phyloP scores from a whole-genome alignment of 306 rosid genomes.

The cucumber (Cucumis sativus) region Cucumber_9930_V3 NC_026660.2:28371501-28372000 shows the following conservation, averaged over 20 bases:
- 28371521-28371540: constrained; percentile 6
- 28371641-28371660: constrained; percentile 75
- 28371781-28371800: constrained; percentile 30
- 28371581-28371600: constrained; percentile 35
- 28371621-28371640: constrained; percentile 55
- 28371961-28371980: background rate
- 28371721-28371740: background rate
- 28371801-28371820: constrained; percentile 35
- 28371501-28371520: background rate
- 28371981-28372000: constrained; percentile 2
- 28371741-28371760: constrained; percentile 1
- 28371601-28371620: constrained; percentile 45
- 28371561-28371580: constrained; percentile 50
- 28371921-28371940: background rate
- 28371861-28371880: background rate
- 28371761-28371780: background rate
- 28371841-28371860: background rate
- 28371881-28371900: background rate
- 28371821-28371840: constrained; percentile 22
- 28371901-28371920: background rate
- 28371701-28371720: constrained; percentile 21
- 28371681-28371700: constrained; percentile 78
- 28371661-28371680: constrained; percentile 45
- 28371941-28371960: constrained; percentile 6
- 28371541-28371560: constrained; percentile 72